phyloP scores from a whole-genome alignment of 768 basidiomycete species.

The Leucogyrophana mollusca region DNA sequence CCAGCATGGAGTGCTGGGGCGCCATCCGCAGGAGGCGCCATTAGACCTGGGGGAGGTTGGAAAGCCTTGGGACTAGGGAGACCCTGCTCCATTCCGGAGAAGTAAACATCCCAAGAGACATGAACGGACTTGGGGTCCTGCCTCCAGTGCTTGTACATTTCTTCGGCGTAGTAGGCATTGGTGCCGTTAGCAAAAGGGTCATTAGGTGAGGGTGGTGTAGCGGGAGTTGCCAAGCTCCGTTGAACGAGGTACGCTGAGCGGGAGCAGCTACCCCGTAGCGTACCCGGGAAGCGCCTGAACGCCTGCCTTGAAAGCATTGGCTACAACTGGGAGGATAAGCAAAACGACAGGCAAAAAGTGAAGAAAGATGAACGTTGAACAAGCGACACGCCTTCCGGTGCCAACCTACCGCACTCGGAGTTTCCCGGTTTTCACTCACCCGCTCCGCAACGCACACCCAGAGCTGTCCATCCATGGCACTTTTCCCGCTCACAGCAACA shows the following conservation, averaged over 20 bases:
- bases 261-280: constrained; percentile 20
- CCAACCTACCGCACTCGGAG: too few relatives aligned
- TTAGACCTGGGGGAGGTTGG: constrained; percentile 73
- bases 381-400: too few relatives aligned
- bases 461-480: too few relatives aligned
- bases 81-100: constrained; percentile 89
- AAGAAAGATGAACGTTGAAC: too few relatives aligned
- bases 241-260: constrained; percentile 16
- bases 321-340: too few relatives aligned
- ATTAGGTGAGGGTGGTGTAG: constrained; percentile 65
- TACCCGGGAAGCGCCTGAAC: constrained; percentile 32
- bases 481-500: too few relatives aligned
- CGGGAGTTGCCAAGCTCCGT: constrained; percentile 46
- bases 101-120: constrained; percentile 92
- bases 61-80: constrained; percentile 78
- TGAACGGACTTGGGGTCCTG: constrained; percentile 92
- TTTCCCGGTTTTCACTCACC: too few relatives aligned
- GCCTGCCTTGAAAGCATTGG: constrained; percentile 38
- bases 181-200: constrained; percentile 92
- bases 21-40: constrained; percentile 74
- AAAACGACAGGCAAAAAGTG: too few relatives aligned
- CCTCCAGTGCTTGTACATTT: constrained; percentile 94
- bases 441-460: too few relatives aligned
- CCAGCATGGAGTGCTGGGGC: constrained; percentile 71
- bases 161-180: constrained; percentile 93